Evolutionary conservation across 2,329 filamentous ascomycete species (phyloP).

Genomic region (Thielaviopsis populi): DNA sequence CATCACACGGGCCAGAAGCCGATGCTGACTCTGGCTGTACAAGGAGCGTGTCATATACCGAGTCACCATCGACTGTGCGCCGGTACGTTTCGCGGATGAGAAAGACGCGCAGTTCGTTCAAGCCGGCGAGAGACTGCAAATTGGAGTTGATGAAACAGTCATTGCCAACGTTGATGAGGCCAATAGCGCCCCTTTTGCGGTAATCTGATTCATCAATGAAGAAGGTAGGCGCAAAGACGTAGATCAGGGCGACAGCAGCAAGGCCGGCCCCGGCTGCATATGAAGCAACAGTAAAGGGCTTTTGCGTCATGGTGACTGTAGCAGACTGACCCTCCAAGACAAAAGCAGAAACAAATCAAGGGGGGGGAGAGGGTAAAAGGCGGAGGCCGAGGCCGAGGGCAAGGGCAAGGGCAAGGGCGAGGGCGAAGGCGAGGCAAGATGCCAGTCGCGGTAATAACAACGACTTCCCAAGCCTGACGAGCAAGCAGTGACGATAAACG

Average conservation of each 20-base stretch:
- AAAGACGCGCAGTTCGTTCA: constrained; percentile 79
- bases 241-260: constrained; percentile 85
- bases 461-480: no score
- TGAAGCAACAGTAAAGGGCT: constrained; percentile 39
- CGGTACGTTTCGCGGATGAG: constrained; percentile 83
- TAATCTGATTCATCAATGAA: constrained; percentile 62
- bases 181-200: constrained; percentile 77
- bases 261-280: constrained; percentile 94
- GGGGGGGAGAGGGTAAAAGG: no score
- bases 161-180: constrained; percentile 80
- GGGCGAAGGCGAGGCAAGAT: no score
- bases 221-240: constrained; percentile 95
- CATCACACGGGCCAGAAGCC: background rate
- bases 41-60: constrained; percentile 51
- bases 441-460: no score
- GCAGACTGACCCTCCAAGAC: no score
- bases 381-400: no score
- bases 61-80: constrained; percentile 60
- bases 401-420: no score
- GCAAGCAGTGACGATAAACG: no score
- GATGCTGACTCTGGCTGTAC: constrained; percentile 31
- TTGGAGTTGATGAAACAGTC: constrained; percentile 96
- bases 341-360: no score
- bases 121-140: constrained; percentile 78
- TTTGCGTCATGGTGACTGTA: constrained; percentile 25